Base-by-base conservation (phyloP, 2,329 filamentous ascomycete genomes). In the Fusarium albosuccineum region DNA sequence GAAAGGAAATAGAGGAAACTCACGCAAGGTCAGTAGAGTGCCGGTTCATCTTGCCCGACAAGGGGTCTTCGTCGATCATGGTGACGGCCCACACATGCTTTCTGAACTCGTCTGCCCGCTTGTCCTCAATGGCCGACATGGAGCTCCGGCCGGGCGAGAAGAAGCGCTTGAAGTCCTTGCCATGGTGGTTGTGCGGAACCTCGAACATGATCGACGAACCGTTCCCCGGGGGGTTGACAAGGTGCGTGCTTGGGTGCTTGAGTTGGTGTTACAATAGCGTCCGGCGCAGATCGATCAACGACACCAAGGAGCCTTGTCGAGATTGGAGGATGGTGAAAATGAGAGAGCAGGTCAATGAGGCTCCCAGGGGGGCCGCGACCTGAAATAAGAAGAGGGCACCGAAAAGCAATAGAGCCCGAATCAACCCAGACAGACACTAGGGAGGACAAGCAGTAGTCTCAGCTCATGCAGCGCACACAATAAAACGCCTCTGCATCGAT, bases 121-220 rank as follows among this genome's bases (percentile, higher is more conserved):
- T 74, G 45, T 74, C 70, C 33, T 74, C 71, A 26, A 74, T 56
- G 14, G 71, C 70, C 17, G 72, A 64, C 72, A 74, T 73, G 39
- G 71, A 74, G 59, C 71, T 72, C 49, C 71, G 70, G 3, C 70
- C 70, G 36, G 60, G 63, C 13, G 73, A 70, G 57, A 74, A 74
- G 64, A 72, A 69, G 51, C 70, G 70, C 41, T 66, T 72, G 42
- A 74, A 74, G 33, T 74, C 71, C 14, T 68, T 55, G 50, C 68
- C 68, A 62, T 74, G 68, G 50, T 74, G 72, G 39, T 71, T 64
- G 42, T 74, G 72, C 44, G 57, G 64, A 41, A 74, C 71, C 44
- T 72, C 68, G 60, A 74, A 74, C 71, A 74, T 74, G 62, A 67
- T 64, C 54, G 54, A 30, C 54, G 50, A 61, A 22, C 11, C 48